phyloP scores from a whole-genome alignment of 78 protist species.

The Mastigamoeba balamuthi region DNA sequence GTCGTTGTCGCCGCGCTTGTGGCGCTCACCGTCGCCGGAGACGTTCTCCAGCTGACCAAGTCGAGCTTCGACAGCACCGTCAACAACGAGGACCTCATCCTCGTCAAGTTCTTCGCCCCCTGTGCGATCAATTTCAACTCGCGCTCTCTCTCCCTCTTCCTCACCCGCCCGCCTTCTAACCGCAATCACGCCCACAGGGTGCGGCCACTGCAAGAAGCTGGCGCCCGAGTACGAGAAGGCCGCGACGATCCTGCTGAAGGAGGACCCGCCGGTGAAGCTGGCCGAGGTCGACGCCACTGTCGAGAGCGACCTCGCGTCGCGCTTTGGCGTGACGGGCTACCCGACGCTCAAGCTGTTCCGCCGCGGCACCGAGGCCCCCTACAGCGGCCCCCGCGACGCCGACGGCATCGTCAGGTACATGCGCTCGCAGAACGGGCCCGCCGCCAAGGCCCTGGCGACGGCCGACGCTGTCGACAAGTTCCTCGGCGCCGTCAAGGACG shows the following conservation, averaged over 20 bases:
- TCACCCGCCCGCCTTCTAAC: not conserved
- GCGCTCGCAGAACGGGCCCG: not conserved
- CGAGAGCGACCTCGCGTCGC: not conserved
- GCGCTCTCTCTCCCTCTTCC: not conserved
- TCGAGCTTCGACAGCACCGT: constrained; percentile 51
- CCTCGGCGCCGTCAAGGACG: not conserved
- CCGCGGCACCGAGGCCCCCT: not conserved
- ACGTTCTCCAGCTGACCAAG: constrained; percentile 50
- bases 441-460: not conserved
- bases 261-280: not conserved
- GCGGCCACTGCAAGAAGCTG: constrained; percentile 1
- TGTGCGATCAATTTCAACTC: not conserved
- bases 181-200: not conserved
- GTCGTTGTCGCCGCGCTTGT: too few species aligned
- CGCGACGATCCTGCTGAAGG: not conserved
- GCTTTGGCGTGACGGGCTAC: not conserved
- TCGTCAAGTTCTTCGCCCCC: constrained; percentile 73
- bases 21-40: not conserved
- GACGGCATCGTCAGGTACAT: not conserved
- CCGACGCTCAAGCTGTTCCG: not conserved
- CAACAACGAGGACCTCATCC: constrained; percentile 30
- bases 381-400: constrained; percentile 3
- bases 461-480: not conserved
- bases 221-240: constrained; percentile 4
- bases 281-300: constrained; percentile 4